Percentiles rank a stretch among this genome's conserved stretches.
Evolutionary conservation across 2,329 filamentous ascomycete genomes (phyloP).

Genomic region (Colletotrichum coccodes): DNA sequence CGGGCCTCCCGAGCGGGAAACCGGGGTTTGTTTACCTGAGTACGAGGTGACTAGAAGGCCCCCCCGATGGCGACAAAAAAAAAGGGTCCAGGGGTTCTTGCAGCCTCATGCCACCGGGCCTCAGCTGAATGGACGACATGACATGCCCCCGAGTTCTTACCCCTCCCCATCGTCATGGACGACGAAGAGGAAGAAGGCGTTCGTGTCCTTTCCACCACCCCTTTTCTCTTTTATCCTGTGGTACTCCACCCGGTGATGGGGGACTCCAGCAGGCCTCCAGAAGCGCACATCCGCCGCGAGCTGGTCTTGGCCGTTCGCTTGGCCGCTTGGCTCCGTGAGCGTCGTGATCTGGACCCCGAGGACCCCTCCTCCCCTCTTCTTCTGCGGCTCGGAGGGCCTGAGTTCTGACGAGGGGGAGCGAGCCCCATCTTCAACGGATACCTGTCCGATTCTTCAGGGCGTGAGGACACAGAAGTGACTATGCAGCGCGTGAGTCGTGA

Average conservation of each 20-base stretch:
- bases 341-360: neutral
- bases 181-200: neutral
- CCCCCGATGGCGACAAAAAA: too few relatives aligned
- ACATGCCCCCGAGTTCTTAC: neutral
- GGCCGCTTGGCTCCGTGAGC: neutral
- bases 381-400: neutral
- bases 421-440: neutral
- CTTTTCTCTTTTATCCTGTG: too few relatives aligned
- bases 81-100: neutral
- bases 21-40: neutral
- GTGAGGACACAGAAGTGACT: neutral
- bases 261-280: neutral
- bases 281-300: too few relatives aligned
- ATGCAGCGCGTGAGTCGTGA: neutral
- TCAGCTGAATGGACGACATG: slow-evolving; percentile 21
- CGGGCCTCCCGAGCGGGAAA: neutral
- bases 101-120: slow-evolving; percentile 10
- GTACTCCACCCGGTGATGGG: neutral
- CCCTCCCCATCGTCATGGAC: neutral
- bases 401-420: neutral
- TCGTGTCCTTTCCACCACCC: neutral
- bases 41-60: too few relatives aligned
- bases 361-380: neutral
- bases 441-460: neutral
- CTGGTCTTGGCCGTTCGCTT: neutral